Evolutionary conservation across 305 asterid species (phyloP), one percentile per base, ranked within the genome.

Genomic region (Fraxinus sp.): DNA sequence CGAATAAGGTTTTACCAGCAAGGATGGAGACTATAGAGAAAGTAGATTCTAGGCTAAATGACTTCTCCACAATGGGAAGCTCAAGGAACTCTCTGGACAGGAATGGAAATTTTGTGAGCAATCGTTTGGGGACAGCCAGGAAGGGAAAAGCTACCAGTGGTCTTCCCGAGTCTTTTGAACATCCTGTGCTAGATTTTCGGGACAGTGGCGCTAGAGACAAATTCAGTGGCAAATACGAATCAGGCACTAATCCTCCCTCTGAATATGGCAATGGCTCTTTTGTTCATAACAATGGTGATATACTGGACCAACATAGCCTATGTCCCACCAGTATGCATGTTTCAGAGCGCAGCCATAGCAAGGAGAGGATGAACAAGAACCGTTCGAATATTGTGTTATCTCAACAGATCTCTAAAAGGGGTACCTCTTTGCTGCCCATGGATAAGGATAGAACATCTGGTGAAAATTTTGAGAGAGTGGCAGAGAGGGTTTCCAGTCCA

Each of bases 21-120:
- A 80, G 80, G 85, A 80, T 32, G 85, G 88, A 82, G 44, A 85
- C 76, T 80, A 84, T 74, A 37, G 86, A 84, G 78, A 87, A 86
- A 78, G 90, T 73, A 68, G 90, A 88, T 83, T 81, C 85, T 78
- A 87, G 81, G 78, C 82, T 70, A 37, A 84, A 81, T 77, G 85
- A 88, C 30, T 82, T 84, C 72, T 82, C 88, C 22, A 81, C 79
- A 57, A 68, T 49, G 71, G 84, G 89, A 80, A 89, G 85, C 80
- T 85, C 78, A 70, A 88, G 86, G 84, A 90, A 88, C 84, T 77
- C 55, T 78, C 33, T 85, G 83, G 84, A 84, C 57, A 77, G 84
- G 84, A 84, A 85, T 81, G 88, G 35, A 77, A 85, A 89, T 86
- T 83, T 82, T 79, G 89, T 84, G 83, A 81, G 87, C 81, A 82